phyloP scores from a whole-genome alignment of 495 filamentous ascomycete genomes.

The Xylaria scruposa region DNA sequence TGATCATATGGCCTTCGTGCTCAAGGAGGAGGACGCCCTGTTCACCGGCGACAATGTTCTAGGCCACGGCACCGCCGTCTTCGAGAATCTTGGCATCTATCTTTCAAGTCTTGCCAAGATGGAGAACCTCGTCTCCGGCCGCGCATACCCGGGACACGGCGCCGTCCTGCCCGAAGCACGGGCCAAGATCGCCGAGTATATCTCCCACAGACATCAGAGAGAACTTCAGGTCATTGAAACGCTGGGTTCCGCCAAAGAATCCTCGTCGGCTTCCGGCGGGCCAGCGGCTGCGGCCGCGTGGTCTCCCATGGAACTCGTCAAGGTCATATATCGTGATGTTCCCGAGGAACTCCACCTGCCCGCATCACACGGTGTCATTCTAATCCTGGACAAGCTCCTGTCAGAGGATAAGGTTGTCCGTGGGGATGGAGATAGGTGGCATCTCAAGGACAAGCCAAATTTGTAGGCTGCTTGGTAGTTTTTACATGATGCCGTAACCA shows the following conservation, averaged over 20 bases:
- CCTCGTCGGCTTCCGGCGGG: conserved; percentile 20
- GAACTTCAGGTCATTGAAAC: conserved; percentile 82
- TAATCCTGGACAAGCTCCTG: conserved; percentile 74
- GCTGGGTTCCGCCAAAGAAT: conserved; percentile 52
- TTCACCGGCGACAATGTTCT: conserved; percentile 97
- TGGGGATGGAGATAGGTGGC: conserved; percentile 61
- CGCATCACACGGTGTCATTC: conserved; percentile 70
- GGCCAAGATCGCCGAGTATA: conserved; percentile 77
- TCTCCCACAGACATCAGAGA: conserved; percentile 76
- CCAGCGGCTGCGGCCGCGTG: conserved; percentile 49
- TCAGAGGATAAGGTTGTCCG: conserved; percentile 66
- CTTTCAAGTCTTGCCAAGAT: conserved; percentile 76
- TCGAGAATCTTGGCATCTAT: conserved; percentile 80
- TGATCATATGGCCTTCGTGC: conserved; percentile 80
- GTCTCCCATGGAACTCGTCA: conserved; percentile 82
- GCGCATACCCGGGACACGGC: conserved; percentile 92
- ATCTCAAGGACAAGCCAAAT: conserved; percentile 50
- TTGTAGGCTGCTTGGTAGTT: conserved; percentile 41
- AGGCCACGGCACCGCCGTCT: conserved; percentile 91
- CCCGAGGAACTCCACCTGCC: conserved; percentile 75
- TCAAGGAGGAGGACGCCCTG: conserved; percentile 81
- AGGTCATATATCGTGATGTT: conserved; percentile 81
- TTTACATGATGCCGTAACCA: background rate
- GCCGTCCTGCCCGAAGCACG: conserved; percentile 70
- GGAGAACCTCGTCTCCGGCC: conserved; percentile 65